A percentile compares a stretch with the other conserved stretches of the same genome.
phyloP scores from a whole-genome alignment of 345 rosid species.

The Syzygium aromaticum region DNA sequence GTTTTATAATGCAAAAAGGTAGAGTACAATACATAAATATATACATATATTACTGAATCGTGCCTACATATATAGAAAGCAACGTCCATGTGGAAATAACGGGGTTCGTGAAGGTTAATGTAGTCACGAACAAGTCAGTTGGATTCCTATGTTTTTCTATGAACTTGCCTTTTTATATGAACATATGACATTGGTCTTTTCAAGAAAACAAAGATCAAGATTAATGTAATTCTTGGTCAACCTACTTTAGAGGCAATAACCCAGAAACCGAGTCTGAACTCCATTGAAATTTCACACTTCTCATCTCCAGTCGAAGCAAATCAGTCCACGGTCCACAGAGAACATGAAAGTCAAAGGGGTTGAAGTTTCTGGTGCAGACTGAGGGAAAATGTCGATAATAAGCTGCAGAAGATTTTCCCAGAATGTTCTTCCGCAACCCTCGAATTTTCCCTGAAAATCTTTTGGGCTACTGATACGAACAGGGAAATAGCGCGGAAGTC shows the following conservation, averaged over 20 bases:
- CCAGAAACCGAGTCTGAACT: not conserved
- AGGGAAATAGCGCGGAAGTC: not conserved
- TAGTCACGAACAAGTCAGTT: not conserved
- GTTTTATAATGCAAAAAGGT: not conserved
- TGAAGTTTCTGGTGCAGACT: not conserved
- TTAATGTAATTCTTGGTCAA: not conserved
- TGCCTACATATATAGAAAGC: not conserved
- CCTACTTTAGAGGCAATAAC: not conserved
- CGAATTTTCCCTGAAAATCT: not conserved
- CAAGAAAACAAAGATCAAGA: not conserved
- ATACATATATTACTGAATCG: not conserved
- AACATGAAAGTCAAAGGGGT: not conserved
- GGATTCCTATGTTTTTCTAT: not conserved
- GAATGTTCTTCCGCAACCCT: not conserved
- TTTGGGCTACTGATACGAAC: not conserved
- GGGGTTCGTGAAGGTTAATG: not conserved
- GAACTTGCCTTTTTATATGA: not conserved
- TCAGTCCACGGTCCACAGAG: not conserved
- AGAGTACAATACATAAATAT: not conserved
- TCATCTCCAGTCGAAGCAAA: not conserved
- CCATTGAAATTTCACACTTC: not conserved
- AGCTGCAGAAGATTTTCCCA: not conserved
- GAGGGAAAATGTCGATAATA: not conserved
- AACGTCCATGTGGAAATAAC: not conserved
- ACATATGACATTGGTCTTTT: not conserved